Evolutionary conservation across 768 basidiomycete genomes (phyloP).

Genomic region (Mycena latifolia): DNA sequence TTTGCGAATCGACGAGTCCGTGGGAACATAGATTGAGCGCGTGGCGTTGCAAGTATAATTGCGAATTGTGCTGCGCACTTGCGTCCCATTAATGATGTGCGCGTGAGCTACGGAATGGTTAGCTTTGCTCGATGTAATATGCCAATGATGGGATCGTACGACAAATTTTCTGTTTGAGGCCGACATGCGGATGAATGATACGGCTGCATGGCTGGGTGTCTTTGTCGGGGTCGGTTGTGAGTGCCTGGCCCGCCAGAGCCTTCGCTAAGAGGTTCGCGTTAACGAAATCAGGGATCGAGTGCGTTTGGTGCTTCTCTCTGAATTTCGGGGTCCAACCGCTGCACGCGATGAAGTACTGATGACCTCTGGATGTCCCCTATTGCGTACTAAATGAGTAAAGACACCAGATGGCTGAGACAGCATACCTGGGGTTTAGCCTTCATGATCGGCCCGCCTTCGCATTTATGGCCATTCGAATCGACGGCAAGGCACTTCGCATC

Average conservation of each 20-base stretch:
- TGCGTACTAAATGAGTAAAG: too few species aligned
- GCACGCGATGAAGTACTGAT: neutral
- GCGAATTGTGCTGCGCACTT: neutral
- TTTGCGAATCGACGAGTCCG: neutral
- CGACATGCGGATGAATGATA: constrained; percentile 3
- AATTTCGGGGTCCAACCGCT: too few species aligned
- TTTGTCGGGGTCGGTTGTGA: neutral
- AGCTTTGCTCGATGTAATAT: too few species aligned
- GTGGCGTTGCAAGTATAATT: neutral
- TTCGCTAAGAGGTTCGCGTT: constrained; percentile 2
- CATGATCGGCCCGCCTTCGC: neutral
- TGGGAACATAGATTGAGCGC: constrained; percentile 10
- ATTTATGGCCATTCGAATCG: neutral
- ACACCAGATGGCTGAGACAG: too few species aligned
- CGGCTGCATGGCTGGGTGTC: constrained; percentile 4
- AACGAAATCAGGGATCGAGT: constrained; percentile 3
- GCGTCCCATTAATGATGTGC: constrained; percentile 8
- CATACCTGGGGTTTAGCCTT: constrained; percentile 5
- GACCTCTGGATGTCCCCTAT: constrained; percentile 2
- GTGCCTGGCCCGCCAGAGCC: neutral
- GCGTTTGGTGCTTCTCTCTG: neutral
- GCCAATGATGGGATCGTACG: neutral
- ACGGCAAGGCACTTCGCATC: neutral
- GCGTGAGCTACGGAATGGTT: neutral
- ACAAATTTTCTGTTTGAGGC: neutral